Conservation (phyloP, 495 filamentous ascomycete species). For the Lophiostoma macrostomum region DNA sequence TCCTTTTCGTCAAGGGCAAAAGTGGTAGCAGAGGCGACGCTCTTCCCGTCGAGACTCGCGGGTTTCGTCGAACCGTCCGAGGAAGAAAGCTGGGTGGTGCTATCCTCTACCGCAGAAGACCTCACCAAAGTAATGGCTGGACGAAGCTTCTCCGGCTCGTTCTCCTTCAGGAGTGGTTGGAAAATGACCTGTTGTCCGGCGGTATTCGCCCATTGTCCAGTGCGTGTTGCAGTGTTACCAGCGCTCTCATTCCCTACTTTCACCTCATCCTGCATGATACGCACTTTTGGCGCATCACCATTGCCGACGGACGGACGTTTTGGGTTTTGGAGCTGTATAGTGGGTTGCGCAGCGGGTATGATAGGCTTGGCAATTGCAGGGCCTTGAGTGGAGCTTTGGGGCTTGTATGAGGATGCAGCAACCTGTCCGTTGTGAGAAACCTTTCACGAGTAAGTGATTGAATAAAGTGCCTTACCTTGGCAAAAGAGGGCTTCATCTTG, state of each 20-base stretch:
- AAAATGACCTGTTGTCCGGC: constrained; percentile 16
- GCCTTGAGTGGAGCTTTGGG: constrained; percentile 14
- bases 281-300: constrained; percentile 14
- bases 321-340: constrained; percentile 4
- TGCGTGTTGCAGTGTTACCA: constrained; percentile 21
- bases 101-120: constrained; percentile 36
- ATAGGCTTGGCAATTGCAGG: constrained; percentile 4
- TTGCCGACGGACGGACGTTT: neutral
- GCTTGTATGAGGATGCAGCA: constrained; percentile 48
- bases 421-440: constrained; percentile 43
- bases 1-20: constrained; percentile 95
- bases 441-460: neutral
- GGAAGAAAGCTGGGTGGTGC: constrained; percentile 61
- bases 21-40: constrained; percentile 83
- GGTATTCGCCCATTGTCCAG: constrained; percentile 27
- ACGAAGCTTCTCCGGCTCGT: constrained; percentile 17
- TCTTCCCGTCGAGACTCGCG: constrained; percentile 85
- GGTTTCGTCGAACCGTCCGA: constrained; percentile 70
- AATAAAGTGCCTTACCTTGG: constrained; percentile 50
- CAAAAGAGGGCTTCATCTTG: constrained; percentile 46
- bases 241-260: constrained; percentile 12
- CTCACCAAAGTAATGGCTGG: constrained; percentile 25
- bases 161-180: constrained; percentile 23
- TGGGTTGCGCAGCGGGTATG: constrained; percentile 6
- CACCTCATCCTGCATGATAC: constrained; percentile 3